Evolutionary conservation across 495 filamentous ascomycete genomes (phyloP).

Genomic region (Tuber umbilicatum): DNA sequence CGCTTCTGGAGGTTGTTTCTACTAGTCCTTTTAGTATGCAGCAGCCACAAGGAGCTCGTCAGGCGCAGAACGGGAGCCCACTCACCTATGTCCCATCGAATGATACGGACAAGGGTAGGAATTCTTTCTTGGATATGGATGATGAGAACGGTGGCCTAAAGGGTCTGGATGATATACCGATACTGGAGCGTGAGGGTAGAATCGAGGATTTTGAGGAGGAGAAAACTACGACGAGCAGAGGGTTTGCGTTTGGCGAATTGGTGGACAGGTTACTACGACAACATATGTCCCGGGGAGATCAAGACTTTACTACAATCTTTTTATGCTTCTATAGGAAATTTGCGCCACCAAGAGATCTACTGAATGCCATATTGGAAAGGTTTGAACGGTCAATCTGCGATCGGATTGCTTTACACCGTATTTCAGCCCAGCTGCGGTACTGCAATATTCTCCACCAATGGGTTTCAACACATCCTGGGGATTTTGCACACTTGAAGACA

Average conservation of each 20-base stretch:
- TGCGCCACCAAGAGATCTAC: slow-evolving; percentile 66
- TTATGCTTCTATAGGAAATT: slow-evolving; percentile 95
- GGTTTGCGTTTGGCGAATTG: slow-evolving; percentile 76
- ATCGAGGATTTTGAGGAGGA: slow-evolving; percentile 38
- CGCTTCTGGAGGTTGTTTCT: slow-evolving; percentile 36
- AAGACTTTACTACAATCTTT: slow-evolving; percentile 78
- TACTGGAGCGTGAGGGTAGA: slow-evolving; percentile 50
- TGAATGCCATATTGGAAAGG: slow-evolving; percentile 64
- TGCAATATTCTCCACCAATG: slow-evolving; percentile 80
- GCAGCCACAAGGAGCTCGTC: slow-evolving; percentile 19
- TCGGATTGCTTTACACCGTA: slow-evolving; percentile 60
- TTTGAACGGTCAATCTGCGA: slow-evolving; percentile 63
- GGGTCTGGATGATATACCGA: slow-evolving; percentile 57
- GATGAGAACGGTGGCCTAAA: slow-evolving; percentile 51
- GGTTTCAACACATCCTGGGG: slow-evolving; percentile 83
- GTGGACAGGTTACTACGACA: slow-evolving; percentile 76
- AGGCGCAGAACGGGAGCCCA: slow-evolving; percentile 21
- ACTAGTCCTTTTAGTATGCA: slow-evolving; percentile 41
- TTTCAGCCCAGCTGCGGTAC: slow-evolving; percentile 71
- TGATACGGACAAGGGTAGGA: slow-evolving; percentile 39
- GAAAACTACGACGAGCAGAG: slow-evolving; percentile 49
- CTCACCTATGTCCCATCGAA: slow-evolving; percentile 15
- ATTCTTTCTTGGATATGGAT: slow-evolving; percentile 55
- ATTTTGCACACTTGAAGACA: slow-evolving; percentile 78
- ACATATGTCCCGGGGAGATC: slow-evolving; percentile 75